A percentile compares a stretch with the other conserved stretches of the same genome.
These are phyloP conservation scores for Breynia disticha DNA, from an alignment of 441 rosid genomes.

Conservation along the genomic window DNA sequence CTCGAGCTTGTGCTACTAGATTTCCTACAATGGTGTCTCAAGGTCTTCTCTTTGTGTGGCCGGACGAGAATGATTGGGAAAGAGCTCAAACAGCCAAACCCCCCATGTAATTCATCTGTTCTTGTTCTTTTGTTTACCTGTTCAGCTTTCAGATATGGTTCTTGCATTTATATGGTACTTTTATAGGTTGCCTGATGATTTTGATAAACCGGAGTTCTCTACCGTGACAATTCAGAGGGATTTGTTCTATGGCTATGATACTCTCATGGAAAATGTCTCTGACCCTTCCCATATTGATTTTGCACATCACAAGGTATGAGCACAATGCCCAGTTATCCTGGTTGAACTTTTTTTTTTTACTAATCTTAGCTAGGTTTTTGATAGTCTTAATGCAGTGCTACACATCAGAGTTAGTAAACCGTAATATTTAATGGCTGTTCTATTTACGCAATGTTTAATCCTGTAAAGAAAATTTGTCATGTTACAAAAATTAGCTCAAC, in stretches of 20 bases:
- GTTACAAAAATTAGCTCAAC: no score
- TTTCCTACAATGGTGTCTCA: constrained; percentile 75
- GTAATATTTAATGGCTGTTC: no score
- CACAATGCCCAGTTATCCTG: constrained; percentile 1
- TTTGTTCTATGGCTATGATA: constrained; percentile 84
- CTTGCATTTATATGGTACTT: constrained; percentile 2
- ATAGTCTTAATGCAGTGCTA: not conserved
- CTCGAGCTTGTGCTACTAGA: constrained; percentile 63
- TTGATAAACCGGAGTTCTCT: constrained; percentile 76
- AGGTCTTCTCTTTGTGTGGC: constrained; percentile 97
- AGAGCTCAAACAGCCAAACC: constrained; percentile 68
- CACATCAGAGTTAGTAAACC: no score
- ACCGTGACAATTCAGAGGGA: constrained; percentile 89
- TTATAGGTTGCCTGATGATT: constrained; percentile 80
- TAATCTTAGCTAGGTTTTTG: constrained; percentile 1
- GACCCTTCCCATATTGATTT: constrained; percentile 95
- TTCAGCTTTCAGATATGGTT: not conserved
- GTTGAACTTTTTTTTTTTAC: constrained; percentile 3
- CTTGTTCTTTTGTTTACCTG: constrained; percentile 1
- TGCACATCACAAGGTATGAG: constrained; percentile 84
- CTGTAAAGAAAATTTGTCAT: no score
- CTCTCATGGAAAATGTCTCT: constrained; percentile 95
- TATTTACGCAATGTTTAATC: no score
- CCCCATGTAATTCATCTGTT: constrained; percentile 34
- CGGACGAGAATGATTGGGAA: constrained; percentile 79